Evolutionary conservation across 2,329 filamentous ascomycete species (phyloP).

Genomic region (Alternaria ethzedia): DNA sequence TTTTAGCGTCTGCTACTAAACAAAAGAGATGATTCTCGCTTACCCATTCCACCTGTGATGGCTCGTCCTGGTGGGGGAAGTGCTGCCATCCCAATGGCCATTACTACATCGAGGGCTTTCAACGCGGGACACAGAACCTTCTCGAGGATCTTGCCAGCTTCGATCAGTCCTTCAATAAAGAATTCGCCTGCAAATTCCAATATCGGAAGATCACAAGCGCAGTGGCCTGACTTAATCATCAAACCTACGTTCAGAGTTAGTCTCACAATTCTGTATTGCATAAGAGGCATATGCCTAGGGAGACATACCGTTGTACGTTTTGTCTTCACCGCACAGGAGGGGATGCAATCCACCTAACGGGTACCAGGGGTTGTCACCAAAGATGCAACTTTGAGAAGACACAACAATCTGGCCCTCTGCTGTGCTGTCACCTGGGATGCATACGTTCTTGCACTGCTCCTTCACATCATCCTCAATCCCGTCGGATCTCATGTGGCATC

Average conservation of each 20-base stretch:
- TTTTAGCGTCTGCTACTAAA: neutral
- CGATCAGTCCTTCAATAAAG: neutral
- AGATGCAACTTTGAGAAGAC: no score
- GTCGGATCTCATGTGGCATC: neutral
- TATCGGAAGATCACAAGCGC: neutral
- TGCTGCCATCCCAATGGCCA: neutral
- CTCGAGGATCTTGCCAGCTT: neutral
- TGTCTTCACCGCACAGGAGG: neutral
- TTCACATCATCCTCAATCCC: fast-evolving
- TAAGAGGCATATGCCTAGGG: neutral
- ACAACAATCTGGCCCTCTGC: no score
- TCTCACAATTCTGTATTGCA: no score
- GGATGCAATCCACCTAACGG: no score
- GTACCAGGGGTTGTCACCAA: no score
- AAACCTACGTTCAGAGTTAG: neutral
- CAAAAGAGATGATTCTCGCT: neutral
- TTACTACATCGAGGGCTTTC: neutral
- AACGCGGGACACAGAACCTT: neutral
- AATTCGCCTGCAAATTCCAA: neutral
- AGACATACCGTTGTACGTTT: neutral
- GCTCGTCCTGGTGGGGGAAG: neutral
- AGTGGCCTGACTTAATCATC: neutral
- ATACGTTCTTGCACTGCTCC: neutral
- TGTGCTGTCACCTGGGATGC: no score
- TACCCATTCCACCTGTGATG: neutral